Base-by-base conservation (phyloP, 495 filamentous ascomycete genomes). In the Terfezia claveryi region DNA sequence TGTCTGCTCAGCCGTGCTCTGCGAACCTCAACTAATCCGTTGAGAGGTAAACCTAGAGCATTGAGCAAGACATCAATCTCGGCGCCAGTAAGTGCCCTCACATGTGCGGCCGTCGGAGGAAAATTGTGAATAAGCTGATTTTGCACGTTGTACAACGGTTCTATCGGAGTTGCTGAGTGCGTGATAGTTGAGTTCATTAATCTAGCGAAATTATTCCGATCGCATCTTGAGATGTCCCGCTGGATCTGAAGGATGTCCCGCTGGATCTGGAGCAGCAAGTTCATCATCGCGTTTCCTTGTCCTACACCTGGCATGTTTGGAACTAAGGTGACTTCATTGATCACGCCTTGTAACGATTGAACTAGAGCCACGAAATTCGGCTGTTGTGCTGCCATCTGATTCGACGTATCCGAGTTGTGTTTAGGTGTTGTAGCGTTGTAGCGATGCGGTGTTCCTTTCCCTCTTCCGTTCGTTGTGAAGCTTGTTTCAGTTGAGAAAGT, bases 131-230 rank as follows among this genome's bases (percentile, higher is more conserved):
- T 54, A 37, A 44, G 27, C 52, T 55, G 14, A 0, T 46, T 46
- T 46, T 23, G 37, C 20, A 55, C 1, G 32, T 51, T 23, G 38
- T 55, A 55, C 16, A 55, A 55, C 1, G 53, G 32, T 44, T 54
- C 53, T n/a, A 54, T 23, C 10, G n/a, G n/a, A 36, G 54, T 49
- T n/a, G 38, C 41, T n/a, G 41, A 17, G 36, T 44, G 54, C 36
- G 54, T 55, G 41, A 55, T 44, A 14, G 54, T 46, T 12, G 41
- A 55, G 46, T 55, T 51, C n/a, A 52, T 49, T 23, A 55, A 49
- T 32, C 54, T 17, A 10, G 54, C 20, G 17, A 55, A 51, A 46
- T 37, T 55, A 41, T 55, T 23, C 14, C 17, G 54, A 20, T 51
- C 44, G 41, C 41, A 49, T 37, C 54, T 37, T 51, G 41, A 51